Percentiles rank a stretch among this genome's conserved stretches.
These are phyloP conservation scores for Sugiyamaella smithiae DNA, from an alignment of 805 yeast species.

Conservation along the genomic window DNA sequence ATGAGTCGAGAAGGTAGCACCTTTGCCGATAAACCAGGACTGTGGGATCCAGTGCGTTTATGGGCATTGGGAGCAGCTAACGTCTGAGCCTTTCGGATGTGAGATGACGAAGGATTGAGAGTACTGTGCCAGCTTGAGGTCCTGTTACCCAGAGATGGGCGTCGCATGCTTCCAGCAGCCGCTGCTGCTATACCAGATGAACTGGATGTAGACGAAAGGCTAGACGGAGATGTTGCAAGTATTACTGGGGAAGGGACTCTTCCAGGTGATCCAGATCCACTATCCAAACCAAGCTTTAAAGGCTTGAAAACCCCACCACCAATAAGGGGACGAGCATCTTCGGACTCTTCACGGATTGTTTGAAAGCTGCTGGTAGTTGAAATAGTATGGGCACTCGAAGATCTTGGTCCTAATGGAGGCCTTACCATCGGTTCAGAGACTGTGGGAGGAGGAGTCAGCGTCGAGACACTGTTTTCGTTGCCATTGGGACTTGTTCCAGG, in stretches of 20 bases:
- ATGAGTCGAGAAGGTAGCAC: not conserved
- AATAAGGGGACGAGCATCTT: too few species aligned
- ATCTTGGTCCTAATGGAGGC: not conserved
- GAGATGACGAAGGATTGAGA: slow-evolving; percentile 1
- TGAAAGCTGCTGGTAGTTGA: not conserved
- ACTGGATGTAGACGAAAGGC: not conserved
- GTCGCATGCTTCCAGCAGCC: not conserved
- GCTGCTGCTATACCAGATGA: slow-evolving; percentile 1
- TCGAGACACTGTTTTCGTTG: not conserved
- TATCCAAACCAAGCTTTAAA: not conserved
- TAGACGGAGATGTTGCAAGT: not conserved
- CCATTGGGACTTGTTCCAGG: not conserved
- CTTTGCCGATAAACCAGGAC: slow-evolving; percentile 16
- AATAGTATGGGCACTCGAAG: slow-evolving; percentile 1
- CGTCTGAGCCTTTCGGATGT: slow-evolving; percentile 2
- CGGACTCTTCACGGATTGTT: not conserved
- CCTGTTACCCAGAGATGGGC: slow-evolving; percentile 7
- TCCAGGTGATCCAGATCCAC: not conserved
- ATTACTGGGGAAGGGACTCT: not conserved
- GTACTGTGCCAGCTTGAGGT: slow-evolving; percentile 8
- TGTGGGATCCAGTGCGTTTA: slow-evolving; percentile 20
- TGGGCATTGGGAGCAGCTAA: slow-evolving; percentile 4
- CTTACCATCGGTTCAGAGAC: not conserved
- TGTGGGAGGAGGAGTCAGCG: not conserved
- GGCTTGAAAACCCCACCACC: not conserved